Conservation (phyloP, 2,329 filamentous ascomycete genomes). For the Fusarium nematophilum region DNA sequence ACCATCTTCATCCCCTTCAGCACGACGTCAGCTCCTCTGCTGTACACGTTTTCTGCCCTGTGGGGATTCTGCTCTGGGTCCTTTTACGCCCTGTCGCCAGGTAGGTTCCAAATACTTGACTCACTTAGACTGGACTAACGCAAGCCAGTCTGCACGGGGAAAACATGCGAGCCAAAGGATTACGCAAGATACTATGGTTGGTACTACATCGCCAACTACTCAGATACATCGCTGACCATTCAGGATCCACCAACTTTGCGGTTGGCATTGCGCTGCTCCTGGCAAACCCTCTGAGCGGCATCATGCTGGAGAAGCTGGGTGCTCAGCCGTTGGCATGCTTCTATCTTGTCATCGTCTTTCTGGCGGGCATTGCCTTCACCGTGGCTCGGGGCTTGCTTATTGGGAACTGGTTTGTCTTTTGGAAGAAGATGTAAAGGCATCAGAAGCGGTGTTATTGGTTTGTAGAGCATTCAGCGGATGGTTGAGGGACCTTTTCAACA, state of each 20-base stretch:
- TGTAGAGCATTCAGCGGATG: too few relatives aligned
- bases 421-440: constrained; percentile 20
- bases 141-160: constrained; percentile 53
- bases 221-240: constrained; percentile 37
- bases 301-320: constrained; percentile 56
- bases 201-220: neutral
- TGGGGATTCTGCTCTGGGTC: constrained; percentile 60
- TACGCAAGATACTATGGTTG: constrained; percentile 55
- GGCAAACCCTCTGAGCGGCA: constrained; percentile 56
- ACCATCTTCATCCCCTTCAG: constrained; percentile 56
- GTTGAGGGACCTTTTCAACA: too few relatives aligned
- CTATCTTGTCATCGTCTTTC: constrained; percentile 53
- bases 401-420: constrained; percentile 7
- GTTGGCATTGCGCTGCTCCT: constrained; percentile 57
- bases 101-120: too few relatives aligned
- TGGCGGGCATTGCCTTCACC: constrained; percentile 43
- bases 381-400: constrained; percentile 33
- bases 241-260: constrained; percentile 57
- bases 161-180: constrained; percentile 56
- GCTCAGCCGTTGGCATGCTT: constrained; percentile 56
- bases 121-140: neutral
- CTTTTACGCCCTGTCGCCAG: constrained; percentile 53
- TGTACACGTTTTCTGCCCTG: constrained; percentile 56
- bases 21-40: constrained; percentile 47
- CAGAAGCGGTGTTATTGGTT: too few relatives aligned